Base-by-base conservation (phyloP, 2,329 filamentous ascomycete species). In the Neofusicoccum sp. region DNA sequence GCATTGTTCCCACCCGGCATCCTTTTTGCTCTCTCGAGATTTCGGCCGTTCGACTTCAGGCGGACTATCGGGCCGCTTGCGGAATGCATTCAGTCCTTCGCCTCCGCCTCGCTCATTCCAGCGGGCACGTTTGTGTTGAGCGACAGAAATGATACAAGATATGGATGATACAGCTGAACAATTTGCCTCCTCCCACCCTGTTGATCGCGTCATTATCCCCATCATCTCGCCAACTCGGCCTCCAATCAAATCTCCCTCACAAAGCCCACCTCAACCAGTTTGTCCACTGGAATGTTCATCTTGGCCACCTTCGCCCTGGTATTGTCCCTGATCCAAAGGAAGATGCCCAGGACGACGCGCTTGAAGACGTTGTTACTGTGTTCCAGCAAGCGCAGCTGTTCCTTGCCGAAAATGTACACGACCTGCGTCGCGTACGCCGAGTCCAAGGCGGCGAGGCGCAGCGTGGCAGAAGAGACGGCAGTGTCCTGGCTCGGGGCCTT, bases 181-280 rank as follows among this genome's bases (percentile, higher is more conserved):
- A 22, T 22, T 22, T 22, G 22, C 22, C 22, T 22, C 22, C 22
- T 22, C 22, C 22, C 22, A 22, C 22, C 22, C 22, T 22, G 22
- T 22, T 22, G 22, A 22, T 22, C 22, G 22, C 22, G 22, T 22
- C 22, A 22, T 22, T 22, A 22, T 22, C 22, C 22, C 22, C 22
- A 22, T 22, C 22, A 22, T 22, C 22, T 22, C 22, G 22, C 22
- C 22, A 22, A 22, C 22, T 22, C 22, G 22, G 22, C 22, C 11
- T 33, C n/a, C 16, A 22, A 14, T 56, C 50, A 56, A 12, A 89
- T 85, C 66, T 89, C 85, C 74, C 89, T 89, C 1, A 89, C 81
- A 70, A 89, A 90, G 0, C 88, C 88, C 22, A 90, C 86, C 75
- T 90, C 88, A 12, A 90, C 83, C 49, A 90, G 72, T 49, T 82